phyloP scores from a whole-genome alignment of 2,329 filamentous ascomycete genomes.

The Madurella mycetomatis region DNA sequence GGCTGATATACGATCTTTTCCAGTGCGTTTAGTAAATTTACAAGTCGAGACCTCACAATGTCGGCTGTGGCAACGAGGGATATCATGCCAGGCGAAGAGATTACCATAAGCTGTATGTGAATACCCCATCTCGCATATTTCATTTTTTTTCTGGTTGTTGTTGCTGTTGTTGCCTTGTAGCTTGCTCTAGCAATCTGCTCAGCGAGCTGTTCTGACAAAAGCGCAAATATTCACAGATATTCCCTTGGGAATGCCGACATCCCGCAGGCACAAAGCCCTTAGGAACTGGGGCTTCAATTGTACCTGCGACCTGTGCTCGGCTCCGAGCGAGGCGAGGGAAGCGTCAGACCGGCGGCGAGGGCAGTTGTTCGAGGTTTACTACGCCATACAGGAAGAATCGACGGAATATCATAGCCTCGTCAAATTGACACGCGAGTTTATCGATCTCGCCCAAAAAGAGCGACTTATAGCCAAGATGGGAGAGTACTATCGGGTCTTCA shows the following conservation, averaged over 20 bases:
- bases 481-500: conserved; percentile 21
- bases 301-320: conserved; percentile 25
- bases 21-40: conserved; percentile 34
- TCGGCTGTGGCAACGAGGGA: conserved; percentile 33
- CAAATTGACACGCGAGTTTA: conserved; percentile 16
- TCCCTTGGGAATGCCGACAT: conserved; percentile 18
- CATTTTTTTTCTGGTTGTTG: no score
- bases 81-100: conserved; percentile 33
- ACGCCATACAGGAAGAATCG: conserved; percentile 12
- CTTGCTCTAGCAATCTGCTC: no score
- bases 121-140: no score
- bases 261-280: conserved; percentile 7
- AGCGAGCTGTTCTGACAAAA: no score
- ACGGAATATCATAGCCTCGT: conserved; percentile 12
- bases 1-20: neutral
- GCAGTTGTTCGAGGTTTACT: conserved; percentile 16
- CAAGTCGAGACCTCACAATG: conserved; percentile 29
- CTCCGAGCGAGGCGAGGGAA: conserved; percentile 14
- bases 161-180: no score
- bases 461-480: conserved; percentile 16
- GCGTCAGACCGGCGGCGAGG: conserved; percentile 24
- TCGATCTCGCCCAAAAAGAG: conserved; percentile 14
- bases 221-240: conserved; percentile 11
- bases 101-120: conserved; percentile 34
- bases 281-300: conserved; percentile 28